Evolutionary conservation across 768 basidiomycete species (phyloP).

Genomic region (Amanita polypyramis): DNA sequence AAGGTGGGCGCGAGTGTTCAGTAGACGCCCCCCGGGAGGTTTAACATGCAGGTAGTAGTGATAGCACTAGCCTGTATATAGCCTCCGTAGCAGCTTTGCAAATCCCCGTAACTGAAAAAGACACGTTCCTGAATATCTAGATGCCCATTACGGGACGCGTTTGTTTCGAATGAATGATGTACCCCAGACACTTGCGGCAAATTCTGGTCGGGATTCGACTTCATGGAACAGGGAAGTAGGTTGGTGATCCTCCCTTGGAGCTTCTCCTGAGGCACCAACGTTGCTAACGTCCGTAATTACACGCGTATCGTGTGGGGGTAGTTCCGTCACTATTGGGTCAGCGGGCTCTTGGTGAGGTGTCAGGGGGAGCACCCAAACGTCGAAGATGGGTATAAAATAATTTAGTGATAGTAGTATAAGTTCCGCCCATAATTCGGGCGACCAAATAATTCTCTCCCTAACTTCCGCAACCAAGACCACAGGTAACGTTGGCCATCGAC

Average conservation of each 20-base stretch:
- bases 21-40: neutral
- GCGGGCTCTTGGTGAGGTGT: conserved; percentile 3
- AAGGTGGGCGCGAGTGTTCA: conserved; percentile 8
- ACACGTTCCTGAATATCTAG: neutral
- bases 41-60: neutral
- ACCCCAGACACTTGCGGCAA: conserved; percentile 18
- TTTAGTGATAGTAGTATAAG: conserved; percentile 44
- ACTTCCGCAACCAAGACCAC: conserved; percentile 21
- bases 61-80: neutral
- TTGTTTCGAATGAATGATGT: conserved; percentile 27
- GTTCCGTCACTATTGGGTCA: neutral
- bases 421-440: conserved; percentile 41
- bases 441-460: conserved; percentile 32
- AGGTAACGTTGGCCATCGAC: neutral
- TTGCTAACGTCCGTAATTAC: neutral
- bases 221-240: neutral
- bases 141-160: conserved; percentile 33
- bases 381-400: conserved; percentile 25
- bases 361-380: conserved; percentile 16
- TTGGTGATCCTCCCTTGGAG: neutral
- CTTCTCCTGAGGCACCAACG: neutral
- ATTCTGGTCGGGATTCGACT: neutral
- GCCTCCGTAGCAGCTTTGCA: neutral
- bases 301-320: neutral
- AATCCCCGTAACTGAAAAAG: neutral